Percentiles rank a stretch among this genome's conserved stretches.
These are phyloP conservation scores for Kuraishia piskuri DNA, from an alignment of 805 yeast genomes.

Conservation along the genomic window DNA sequence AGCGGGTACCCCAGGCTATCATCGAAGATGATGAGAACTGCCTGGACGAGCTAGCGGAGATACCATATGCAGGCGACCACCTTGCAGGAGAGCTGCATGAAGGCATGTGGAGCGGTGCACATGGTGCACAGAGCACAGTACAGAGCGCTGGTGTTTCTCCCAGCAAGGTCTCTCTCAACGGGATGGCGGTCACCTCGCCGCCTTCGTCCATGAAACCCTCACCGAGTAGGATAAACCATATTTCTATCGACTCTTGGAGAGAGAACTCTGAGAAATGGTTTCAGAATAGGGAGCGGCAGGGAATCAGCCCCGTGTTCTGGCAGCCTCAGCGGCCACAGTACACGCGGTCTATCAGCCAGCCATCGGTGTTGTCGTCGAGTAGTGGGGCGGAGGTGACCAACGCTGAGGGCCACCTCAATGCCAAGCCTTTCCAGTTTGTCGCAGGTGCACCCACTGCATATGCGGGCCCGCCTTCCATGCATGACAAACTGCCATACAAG, in stretches of 20 bases:
- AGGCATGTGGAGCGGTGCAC: background rate
- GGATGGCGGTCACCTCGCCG: background rate
- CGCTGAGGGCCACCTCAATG: background rate
- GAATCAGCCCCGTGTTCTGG: conserved; percentile 2
- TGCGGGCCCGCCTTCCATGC: background rate
- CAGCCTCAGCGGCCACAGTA: background rate
- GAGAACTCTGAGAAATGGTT: conserved; percentile 14
- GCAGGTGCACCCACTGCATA: background rate
- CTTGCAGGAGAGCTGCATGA: background rate
- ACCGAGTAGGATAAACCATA: conserved; percentile 8
- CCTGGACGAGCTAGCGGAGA: background rate
- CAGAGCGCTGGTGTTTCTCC: background rate
- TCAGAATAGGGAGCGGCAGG: conserved; percentile 13
- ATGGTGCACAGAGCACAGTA: background rate
- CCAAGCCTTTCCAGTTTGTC: background rate
- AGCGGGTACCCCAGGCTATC: background rate
- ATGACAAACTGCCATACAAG: background rate
- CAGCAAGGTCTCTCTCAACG: background rate
- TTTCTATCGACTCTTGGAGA: conserved; percentile 22
- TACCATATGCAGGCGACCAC: background rate
- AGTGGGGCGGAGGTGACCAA: background rate
- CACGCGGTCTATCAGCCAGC: background rate
- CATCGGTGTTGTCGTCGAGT: background rate
- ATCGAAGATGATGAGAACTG: background rate
- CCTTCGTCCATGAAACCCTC: background rate